Evolutionary conservation across 2,329 filamentous ascomycete genomes (phyloP).

Genomic region (Talaromyces sp.): DNA sequence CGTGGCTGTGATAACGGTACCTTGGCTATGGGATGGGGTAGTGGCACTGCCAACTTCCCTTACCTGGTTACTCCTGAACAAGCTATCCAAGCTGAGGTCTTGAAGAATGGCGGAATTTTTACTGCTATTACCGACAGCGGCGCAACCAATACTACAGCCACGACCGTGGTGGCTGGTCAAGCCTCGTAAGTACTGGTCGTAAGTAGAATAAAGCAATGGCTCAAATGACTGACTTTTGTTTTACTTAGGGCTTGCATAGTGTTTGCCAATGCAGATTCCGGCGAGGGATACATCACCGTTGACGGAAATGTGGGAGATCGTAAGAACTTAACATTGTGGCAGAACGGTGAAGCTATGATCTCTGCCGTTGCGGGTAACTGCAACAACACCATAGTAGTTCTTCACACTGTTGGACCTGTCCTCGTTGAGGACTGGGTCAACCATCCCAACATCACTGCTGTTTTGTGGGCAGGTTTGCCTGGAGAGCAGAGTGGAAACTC

Average conservation of each 20-base stretch:
- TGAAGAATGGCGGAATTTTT: conserved; percentile 65
- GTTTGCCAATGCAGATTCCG: conserved; percentile 82
- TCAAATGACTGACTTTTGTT: not conserved
- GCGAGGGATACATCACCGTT: conserved; percentile 80
- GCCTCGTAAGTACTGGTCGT: conserved; percentile 32
- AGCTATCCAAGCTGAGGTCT: conserved; percentile 63
- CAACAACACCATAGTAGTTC: conserved; percentile 87
- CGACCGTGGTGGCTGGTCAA: conserved; percentile 51
- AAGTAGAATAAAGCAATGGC: not conserved
- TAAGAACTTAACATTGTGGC: conserved; percentile 89
- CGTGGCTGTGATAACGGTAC: conserved; percentile 61
- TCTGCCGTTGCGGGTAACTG: conserved; percentile 72
- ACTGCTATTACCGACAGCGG: conserved; percentile 57
- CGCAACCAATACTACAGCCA: conserved; percentile 49
- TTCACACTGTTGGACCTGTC: conserved; percentile 81
- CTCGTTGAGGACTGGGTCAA: conserved; percentile 62
- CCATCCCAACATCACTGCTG: conserved; percentile 67
- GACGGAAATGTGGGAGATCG: conserved; percentile 85
- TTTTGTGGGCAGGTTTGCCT: conserved; percentile 71
- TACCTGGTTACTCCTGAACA: conserved; percentile 62
- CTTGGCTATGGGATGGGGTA: conserved; percentile 62
- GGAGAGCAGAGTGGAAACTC: conserved; percentile 74
- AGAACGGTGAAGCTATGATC: conserved; percentile 74
- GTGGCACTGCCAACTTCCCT: conserved; percentile 58
- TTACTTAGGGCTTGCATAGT: conserved; percentile 59